These are phyloP conservation scores for Aspergillus arachidicola DNA, from an alignment of 2,329 filamentous ascomycete species.

Conservation along the genomic window DNA sequence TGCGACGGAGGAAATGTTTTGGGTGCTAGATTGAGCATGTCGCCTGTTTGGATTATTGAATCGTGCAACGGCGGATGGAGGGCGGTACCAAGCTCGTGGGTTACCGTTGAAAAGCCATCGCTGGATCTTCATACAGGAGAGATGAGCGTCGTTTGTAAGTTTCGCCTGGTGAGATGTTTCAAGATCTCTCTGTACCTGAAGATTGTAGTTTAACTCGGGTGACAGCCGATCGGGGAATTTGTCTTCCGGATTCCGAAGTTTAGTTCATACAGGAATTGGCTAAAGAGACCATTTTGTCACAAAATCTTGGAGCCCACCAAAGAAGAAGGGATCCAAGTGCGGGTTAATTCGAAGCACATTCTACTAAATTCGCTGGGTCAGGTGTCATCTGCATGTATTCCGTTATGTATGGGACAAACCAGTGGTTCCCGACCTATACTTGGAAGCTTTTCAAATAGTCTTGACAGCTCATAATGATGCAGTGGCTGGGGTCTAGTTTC, in stretches of 20 bases:
- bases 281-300: not conserved
- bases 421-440: not conserved
- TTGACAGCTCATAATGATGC: not conserved
- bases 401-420: not conserved
- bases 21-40: conserved; percentile 5
- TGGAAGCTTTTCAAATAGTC: not conserved
- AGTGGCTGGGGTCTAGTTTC: not conserved
- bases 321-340: too few relatives aligned
- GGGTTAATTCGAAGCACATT: not conserved
- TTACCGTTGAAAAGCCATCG: conserved; percentile 24
- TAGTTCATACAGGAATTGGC: not conserved
- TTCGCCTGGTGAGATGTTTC: not conserved
- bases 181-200: not conserved
- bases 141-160: not conserved
- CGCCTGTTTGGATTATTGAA: not conserved
- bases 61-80: not conserved
- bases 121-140: conserved; percentile 31
- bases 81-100: conserved; percentile 15
- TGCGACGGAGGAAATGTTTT: not conserved
- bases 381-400: too few relatives aligned
- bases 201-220: not conserved
- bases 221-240: conserved; percentile 12
- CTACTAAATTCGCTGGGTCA: not conserved
- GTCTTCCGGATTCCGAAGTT: conserved; percentile 5
- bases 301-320: not conserved